Evolutionary conservation across 1,284 basidiomycete species (phyloP), one percentile per base, ranked within the genome.

Genomic region (Termitomyces sp.): DNA sequence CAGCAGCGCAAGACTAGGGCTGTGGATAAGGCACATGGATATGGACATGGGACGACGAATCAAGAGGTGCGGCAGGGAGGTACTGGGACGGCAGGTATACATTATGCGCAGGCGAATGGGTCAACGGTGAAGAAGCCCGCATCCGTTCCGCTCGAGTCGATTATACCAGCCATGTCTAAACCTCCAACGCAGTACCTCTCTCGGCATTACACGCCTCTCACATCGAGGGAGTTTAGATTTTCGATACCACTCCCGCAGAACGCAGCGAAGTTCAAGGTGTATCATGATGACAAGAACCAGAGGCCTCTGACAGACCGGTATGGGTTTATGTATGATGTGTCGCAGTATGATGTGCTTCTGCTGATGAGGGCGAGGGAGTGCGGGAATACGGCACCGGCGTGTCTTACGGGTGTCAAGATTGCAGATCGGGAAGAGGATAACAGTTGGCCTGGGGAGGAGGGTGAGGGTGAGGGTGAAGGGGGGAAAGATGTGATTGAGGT

Each of bases 251-350:
- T 83, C 7, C 78, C 85, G 0, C 73, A 80, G 53, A 70, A 83
- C 50, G 76, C 78, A 3, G 78, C 84, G 17, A 71, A 81, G 40
- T 78, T 86, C 60, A 77, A 75, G 21, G 71, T 79, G 34, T 76
- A 81, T 54, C 72, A 72, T 36, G 80, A 82, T 43, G 79, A 83
- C 12, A 73, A 77, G 54, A 77, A 72, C 42, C 81, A 83, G 40
- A 79, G 86, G 44, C 83, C 86, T 1, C 74, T 97, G 61, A 94
- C 94, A 5, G 96, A 98, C 65, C 84, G 93, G 8, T 98, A 92
- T 67, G 96, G 96, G 0, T 98, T 98, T 73, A 89, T 97, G 65
- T 97, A 94, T 61, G 91, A 93, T 63, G 81, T 93, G 10, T 84
- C 85, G 24, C 78, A 82, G 63, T 90, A 92, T 60, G 92, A 94